Evolutionary conservation across 768 basidiomycete species (phyloP).

Genomic region (Tricholoma flavovirens): DNA sequence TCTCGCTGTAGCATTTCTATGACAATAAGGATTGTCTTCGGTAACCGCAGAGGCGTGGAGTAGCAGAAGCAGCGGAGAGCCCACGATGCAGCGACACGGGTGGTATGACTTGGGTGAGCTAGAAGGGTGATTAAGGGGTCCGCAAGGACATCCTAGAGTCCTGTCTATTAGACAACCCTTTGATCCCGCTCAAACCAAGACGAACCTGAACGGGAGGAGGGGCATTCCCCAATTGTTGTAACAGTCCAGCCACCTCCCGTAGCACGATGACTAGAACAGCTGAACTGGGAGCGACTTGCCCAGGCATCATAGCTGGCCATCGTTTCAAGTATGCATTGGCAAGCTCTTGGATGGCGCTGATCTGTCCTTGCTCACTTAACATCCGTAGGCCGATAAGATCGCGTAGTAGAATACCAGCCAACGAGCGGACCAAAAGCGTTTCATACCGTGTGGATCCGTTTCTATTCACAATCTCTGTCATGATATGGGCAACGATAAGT

Average conservation of each 20-base stretch:
- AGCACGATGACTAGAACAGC: slow-evolving; percentile 68
- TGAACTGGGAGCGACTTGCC: slow-evolving; percentile 63
- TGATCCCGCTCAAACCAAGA: neutral
- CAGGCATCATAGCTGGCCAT: slow-evolving; percentile 93
- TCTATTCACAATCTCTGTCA: slow-evolving; percentile 68
- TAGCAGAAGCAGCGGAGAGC: slow-evolving; percentile 87
- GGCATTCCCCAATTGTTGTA: slow-evolving; percentile 89
- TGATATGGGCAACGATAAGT: slow-evolving; percentile 70
- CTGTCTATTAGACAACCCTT: neutral
- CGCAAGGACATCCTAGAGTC: slow-evolving; percentile 66
- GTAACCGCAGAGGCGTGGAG: slow-evolving; percentile 79
- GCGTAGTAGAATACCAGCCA: slow-evolving; percentile 72
- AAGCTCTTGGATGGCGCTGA: slow-evolving; percentile 83
- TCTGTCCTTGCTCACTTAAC: slow-evolving; percentile 92
- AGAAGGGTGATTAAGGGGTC: slow-evolving; percentile 84
- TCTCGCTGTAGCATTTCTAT: slow-evolving; percentile 84
- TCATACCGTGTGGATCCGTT: slow-evolving; percentile 64
- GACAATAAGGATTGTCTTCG: slow-evolving; percentile 70
- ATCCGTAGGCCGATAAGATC: slow-evolving; percentile 86
- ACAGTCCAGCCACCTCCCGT: slow-evolving; percentile 76
- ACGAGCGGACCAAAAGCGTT: slow-evolving; percentile 58
- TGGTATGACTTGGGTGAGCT: slow-evolving; percentile 80
- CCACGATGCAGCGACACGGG: slow-evolving; percentile 85
- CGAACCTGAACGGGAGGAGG: slow-evolving; percentile 80
- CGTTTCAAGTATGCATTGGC: slow-evolving; percentile 77